Evolutionary conservation across 352 stramenopile genomes (phyloP).

Genomic region (Pythium myriotylum): DNA sequence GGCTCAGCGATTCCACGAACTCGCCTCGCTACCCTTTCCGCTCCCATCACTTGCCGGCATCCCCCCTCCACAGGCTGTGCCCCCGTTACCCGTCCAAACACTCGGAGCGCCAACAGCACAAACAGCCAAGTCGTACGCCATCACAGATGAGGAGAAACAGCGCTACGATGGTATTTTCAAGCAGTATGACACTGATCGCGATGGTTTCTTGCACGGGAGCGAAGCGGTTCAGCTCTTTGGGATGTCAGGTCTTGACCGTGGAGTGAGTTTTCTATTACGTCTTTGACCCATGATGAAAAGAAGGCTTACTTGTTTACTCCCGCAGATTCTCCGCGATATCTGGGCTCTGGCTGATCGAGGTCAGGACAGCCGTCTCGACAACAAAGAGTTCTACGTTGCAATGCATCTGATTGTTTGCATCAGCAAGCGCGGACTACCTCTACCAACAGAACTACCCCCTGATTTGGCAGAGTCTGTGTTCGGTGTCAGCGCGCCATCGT

Average conservation of each 20-base stretch:
- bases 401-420: slow-evolving; percentile 98
- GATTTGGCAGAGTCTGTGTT: slow-evolving; percentile 74
- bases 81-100: neutral
- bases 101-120: neutral
- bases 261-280: slow-evolving; percentile 41
- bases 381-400: slow-evolving; percentile 93
- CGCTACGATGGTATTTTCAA: slow-evolving; percentile 93
- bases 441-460: slow-evolving; percentile 69
- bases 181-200: slow-evolving; percentile 88
- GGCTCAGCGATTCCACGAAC: slow-evolving; percentile 70
- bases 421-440: slow-evolving; percentile 84
- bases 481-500: slow-evolving; percentile 30
- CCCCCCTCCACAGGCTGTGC: slow-evolving; percentile 31
- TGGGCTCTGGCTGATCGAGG: slow-evolving; percentile 92
- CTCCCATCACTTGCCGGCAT: slow-evolving; percentile 72
- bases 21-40: slow-evolving; percentile 55
- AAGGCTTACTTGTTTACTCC: neutral
- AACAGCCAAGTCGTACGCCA: slow-evolving; percentile 55
- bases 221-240: slow-evolving; percentile 93
- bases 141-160: slow-evolving; percentile 87
- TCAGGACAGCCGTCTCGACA: slow-evolving; percentile 92
- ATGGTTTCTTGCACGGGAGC: slow-evolving; percentile 90
- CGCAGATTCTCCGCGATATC: slow-evolving; percentile 80
- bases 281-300: neutral
- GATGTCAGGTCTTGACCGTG: slow-evolving; percentile 92